A percentile compares a stretch with the other conserved stretches of the same genome.
phyloP scores from a whole-genome alignment of 805 yeast species.

The Nakazawaea molendinolei region DNA sequence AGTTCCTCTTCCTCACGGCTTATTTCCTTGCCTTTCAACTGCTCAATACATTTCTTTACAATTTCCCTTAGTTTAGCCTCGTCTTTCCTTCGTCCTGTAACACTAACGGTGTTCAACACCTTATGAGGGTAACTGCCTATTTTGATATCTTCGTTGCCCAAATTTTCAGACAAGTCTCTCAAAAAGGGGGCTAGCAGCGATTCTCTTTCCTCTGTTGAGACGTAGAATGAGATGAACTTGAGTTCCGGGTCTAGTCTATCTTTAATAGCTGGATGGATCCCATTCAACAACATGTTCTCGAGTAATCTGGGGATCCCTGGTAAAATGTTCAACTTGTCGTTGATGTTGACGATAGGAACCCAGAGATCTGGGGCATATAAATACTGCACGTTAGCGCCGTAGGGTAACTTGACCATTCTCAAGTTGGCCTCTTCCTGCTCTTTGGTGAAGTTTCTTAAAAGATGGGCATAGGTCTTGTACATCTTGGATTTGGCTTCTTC shows the following conservation, averaged over 20 bases:
- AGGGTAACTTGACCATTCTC: constrained; percentile 78
- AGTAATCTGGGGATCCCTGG: constrained; percentile 85
- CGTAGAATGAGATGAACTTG: constrained; percentile 42
- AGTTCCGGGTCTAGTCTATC: constrained; percentile 31
- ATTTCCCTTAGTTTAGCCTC: constrained; percentile 32
- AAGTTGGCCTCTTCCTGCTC: constrained; percentile 55
- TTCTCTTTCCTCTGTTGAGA: constrained; percentile 57
- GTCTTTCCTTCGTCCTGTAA: constrained; percentile 50
- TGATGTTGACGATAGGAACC: constrained; percentile 80
- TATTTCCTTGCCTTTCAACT: constrained; percentile 52
- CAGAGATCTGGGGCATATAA: constrained; percentile 52
- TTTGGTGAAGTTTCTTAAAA: constrained; percentile 24
- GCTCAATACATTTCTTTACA: constrained; percentile 37
- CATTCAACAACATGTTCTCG: constrained; percentile 40
- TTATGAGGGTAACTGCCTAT: constrained; percentile 85
- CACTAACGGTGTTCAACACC: constrained; percentile 63
- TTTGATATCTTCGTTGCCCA: constrained; percentile 38
- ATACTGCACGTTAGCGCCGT: constrained; percentile 36
- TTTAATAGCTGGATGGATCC: constrained; percentile 31
- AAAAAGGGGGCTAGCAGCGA: constrained; percentile 64
- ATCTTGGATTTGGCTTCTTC: constrained; percentile 53
- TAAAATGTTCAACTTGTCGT: constrained; percentile 57
- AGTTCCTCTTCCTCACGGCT: constrained; percentile 47
- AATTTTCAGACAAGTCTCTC: constrained; percentile 40
- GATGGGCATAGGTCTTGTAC: constrained; percentile 38